Base-by-base conservation (phyloP, 208 protist species). In the Crithidia mellificae region DNA sequence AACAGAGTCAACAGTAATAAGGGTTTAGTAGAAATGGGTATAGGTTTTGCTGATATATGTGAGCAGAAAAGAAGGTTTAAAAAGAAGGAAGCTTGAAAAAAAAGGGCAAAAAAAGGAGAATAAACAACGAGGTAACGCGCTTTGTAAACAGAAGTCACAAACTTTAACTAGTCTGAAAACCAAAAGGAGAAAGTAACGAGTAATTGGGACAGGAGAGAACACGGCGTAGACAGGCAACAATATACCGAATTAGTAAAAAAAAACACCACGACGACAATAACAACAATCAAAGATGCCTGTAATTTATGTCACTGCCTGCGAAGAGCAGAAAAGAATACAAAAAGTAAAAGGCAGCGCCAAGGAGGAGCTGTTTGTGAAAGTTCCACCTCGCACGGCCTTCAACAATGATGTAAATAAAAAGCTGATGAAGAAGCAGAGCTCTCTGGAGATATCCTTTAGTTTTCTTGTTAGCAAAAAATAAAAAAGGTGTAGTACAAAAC, bases 51-150 rank as follows among this genome's bases (percentile, higher is more conserved):
- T 46, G 14, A 17, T 6, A 52, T 52, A 52, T 52, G 29, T 12
- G 20, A 50, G 43, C 44, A 39, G 9, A 24, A 50, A 53, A 29
- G 11, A 30, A 52, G n/a, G 61, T 25, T 68, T 36, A 71, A 29
- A 57, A 53, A 47, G 20, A 66, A 65, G 50, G 38, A 38, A 11
- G 5, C 11, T 38, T 38, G 34, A 38, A 38, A 38, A 11, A 11
- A 38, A 11, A 38, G 11, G 7, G 34, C 34, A 38, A 46, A 46
- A 46, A 46, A 46, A 46, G 17, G 41, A n/a, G 3, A 4, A 6
- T 17, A n/a, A 15, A 5, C 15, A 17, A 46, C 4, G n/a, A 46
- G 17, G n/a, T 46, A 46, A 6, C 41, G 41, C n/a, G n/a, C n/a
- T n/a, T n/a, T n/a, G n/a, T n/a, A n/a, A n/a, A n/a, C n/a, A n/a